phyloP scores from a whole-genome alignment of 1,139 yeast species.

The Protomyces inouyei region DNA sequence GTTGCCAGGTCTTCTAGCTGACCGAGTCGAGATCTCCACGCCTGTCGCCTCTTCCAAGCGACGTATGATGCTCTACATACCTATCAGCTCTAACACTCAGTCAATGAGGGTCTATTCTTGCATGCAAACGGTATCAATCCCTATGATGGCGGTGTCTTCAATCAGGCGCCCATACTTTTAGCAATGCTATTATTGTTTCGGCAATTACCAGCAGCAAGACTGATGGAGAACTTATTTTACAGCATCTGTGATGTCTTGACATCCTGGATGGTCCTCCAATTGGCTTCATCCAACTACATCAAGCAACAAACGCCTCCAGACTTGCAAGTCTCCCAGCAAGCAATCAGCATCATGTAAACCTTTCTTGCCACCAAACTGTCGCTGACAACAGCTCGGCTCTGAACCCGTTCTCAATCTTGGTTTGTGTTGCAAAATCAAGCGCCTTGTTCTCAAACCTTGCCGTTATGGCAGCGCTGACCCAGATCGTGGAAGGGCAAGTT shows the following conservation, averaged over 20 bases:
- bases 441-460: slow-evolving; percentile 56
- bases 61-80: slow-evolving; percentile 31
- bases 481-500: slow-evolving; percentile 45
- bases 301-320: slow-evolving; percentile 25
- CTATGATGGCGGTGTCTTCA: slow-evolving; percentile 80
- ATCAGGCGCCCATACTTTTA: slow-evolving; percentile 45
- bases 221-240: slow-evolving; percentile 40
- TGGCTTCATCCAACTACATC: slow-evolving; percentile 43
- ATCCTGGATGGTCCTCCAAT: slow-evolving; percentile 45
- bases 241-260: slow-evolving; percentile 44
- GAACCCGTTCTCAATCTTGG: slow-evolving; percentile 70
- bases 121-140: slow-evolving; percentile 57
- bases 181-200: slow-evolving; percentile 35
- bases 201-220: slow-evolving; percentile 33
- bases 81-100: slow-evolving; percentile 32
- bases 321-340: neutral
- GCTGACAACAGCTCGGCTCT: slow-evolving; percentile 58
- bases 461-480: slow-evolving; percentile 51
- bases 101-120: slow-evolving; percentile 76
- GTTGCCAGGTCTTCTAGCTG: slow-evolving; percentile 7
- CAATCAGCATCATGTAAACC: slow-evolving; percentile 31
- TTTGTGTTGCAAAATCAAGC: slow-evolving; percentile 68
- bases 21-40: slow-evolving; percentile 71
- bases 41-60: slow-evolving; percentile 63
- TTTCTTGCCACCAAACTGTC: slow-evolving; percentile 35